Evolutionary conservation across 345 rosid genomes (phyloP).

Genomic region (Salix koriyanagi): DNA sequence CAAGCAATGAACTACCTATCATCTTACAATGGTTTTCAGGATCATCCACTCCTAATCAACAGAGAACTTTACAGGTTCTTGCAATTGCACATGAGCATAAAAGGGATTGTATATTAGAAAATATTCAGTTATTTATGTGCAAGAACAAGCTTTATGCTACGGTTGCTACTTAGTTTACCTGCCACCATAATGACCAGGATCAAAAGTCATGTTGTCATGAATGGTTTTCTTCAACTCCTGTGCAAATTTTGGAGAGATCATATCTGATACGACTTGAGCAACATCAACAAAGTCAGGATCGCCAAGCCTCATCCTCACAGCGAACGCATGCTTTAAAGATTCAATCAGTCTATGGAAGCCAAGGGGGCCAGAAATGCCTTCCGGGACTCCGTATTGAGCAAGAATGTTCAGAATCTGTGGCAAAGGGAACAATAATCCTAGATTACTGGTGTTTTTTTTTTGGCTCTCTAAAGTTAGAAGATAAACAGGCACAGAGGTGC

Average conservation of each 20-base stretch:
- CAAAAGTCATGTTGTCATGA: slow-evolving; percentile 50
- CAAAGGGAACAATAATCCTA: not conserved
- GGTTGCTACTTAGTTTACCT: slow-evolving; percentile 24
- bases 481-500: not conserved
- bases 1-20: too few relatives aligned
- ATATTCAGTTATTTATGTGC: too few relatives aligned
- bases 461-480: not conserved
- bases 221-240: slow-evolving; percentile 38
- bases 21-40: too few relatives aligned
- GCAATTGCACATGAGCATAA: too few relatives aligned
- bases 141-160: not conserved
- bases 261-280: slow-evolving; percentile 40
- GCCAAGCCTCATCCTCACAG: slow-evolving; percentile 62
- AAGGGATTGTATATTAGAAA: too few relatives aligned
- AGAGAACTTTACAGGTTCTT: too few relatives aligned
- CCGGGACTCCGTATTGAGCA: slow-evolving; percentile 38
- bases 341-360: slow-evolving; percentile 56
- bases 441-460: not conserved
- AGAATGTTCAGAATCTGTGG: slow-evolving; percentile 51
- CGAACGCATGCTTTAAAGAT: slow-evolving; percentile 60
- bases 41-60: too few relatives aligned
- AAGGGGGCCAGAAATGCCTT: slow-evolving; percentile 38
- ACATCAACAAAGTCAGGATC: slow-evolving; percentile 54
- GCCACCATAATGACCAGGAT: slow-evolving; percentile 45
- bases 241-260: slow-evolving; percentile 56